phyloP scores from a whole-genome alignment of 768 basidiomycete species.

The Mycena sanguinolenta region DNA sequence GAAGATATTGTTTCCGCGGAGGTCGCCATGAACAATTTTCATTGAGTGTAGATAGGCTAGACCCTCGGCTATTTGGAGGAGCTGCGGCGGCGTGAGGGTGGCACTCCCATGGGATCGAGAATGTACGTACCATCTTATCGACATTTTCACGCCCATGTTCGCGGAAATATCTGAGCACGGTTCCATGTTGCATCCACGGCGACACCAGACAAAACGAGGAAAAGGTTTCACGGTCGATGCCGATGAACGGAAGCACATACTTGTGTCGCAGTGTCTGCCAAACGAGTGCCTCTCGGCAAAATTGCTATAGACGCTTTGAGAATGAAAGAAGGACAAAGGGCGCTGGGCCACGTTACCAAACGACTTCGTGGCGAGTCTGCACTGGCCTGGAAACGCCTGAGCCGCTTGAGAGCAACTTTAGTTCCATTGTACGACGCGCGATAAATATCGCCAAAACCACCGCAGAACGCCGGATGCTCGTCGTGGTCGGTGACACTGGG shows the following conservation, averaged over 20 bases:
- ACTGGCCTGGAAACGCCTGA: not conserved
- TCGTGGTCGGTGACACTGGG: conserved; percentile 22
- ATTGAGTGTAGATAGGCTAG: conserved; percentile 7
- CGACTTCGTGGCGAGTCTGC: not conserved
- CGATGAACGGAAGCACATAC: not conserved
- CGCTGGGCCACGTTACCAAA: not conserved
- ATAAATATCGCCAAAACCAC: conserved; percentile 40
- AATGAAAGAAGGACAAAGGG: not conserved
- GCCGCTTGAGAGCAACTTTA: conserved; percentile 7
- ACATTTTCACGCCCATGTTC: conserved; percentile 35
- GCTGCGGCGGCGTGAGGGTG: not conserved
- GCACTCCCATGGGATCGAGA: too few species aligned
- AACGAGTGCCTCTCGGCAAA: not conserved
- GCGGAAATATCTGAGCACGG: conserved; percentile 37
- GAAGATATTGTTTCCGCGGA: conserved; percentile 9
- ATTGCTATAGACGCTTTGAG: not conserved
- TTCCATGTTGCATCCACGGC: conserved; percentile 46
- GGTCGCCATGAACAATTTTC: conserved; percentile 14
- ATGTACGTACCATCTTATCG: conserved; percentile 1
- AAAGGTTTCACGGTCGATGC: conserved; percentile 32
- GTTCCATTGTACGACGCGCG: conserved; percentile 18
- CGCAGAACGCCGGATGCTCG: conserved; percentile 24
- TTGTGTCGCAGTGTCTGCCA: not conserved
- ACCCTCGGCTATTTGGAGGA: conserved; percentile 11
- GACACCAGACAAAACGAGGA: conserved; percentile 44